Conservation (phyloP, 257 asterid species). For the Cinchona pubescens region DNA sequence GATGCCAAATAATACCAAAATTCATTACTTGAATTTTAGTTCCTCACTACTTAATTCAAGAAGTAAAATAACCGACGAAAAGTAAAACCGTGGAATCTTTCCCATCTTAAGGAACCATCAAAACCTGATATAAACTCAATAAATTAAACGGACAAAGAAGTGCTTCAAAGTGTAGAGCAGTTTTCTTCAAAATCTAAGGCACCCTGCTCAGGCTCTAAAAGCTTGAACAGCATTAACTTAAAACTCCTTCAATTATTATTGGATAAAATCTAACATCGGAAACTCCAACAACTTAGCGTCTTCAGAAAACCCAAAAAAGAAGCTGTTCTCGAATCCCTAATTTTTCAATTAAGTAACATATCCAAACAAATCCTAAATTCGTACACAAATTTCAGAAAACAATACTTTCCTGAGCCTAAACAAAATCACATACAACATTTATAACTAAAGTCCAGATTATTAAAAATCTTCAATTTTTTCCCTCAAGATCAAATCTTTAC, state of each 20-base stretch:
- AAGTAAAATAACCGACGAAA: not conserved
- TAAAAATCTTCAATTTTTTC: not conserved
- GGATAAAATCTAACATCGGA: not conserved
- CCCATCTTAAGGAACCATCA: not conserved
- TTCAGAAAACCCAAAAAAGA: not conserved
- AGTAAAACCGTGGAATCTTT: not conserved
- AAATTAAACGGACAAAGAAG: not conserved
- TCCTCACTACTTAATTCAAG: not conserved
- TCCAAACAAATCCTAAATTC: not conserved
- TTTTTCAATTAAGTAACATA: not conserved
- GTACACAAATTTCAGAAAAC: not conserved
- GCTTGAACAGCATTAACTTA: not conserved
- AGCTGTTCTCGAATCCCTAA: not conserved
- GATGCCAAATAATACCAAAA: not conserved
- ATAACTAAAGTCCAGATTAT: not conserved
- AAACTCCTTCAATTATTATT: not conserved
- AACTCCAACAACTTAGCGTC: not conserved
- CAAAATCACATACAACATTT: not conserved
- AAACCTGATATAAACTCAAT: not conserved
- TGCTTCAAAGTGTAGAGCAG: not conserved
- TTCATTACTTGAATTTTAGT: not conserved
- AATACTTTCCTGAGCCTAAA: not conserved
- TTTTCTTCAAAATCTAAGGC: not conserved
- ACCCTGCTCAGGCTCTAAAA: not conserved
- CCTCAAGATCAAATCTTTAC: slow-evolving; percentile 6